A percentile compares a stretch with the other conserved stretches of the same genome.
These are phyloP conservation scores for Penicillium fimorum DNA, from an alignment of 495 filamentous ascomycete genomes.

Conservation along the genomic window DNA sequence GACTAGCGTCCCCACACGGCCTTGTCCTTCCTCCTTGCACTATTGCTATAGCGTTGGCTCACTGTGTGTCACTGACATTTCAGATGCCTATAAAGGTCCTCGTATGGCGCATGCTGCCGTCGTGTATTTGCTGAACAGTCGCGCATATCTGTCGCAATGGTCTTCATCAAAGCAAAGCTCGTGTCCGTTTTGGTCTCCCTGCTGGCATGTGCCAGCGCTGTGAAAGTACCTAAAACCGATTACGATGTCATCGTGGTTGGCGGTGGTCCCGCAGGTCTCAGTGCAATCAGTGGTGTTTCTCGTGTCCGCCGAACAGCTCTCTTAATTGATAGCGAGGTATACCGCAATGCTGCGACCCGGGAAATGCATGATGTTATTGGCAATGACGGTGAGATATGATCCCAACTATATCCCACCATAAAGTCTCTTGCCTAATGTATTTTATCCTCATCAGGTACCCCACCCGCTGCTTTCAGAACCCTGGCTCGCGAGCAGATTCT, in stretches of 20 bases:
- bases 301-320: constrained; percentile 52
- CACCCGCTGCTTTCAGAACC: constrained; percentile 50
- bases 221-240: constrained; percentile 25
- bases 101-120: neutral
- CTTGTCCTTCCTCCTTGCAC: neutral
- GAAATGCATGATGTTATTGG: constrained; percentile 61
- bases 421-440: neutral
- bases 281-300: constrained; percentile 52
- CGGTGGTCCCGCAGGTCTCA: constrained; percentile 38
- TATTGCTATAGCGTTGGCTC: neutral
- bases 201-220: constrained; percentile 15
- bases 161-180: constrained; percentile 1
- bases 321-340: constrained; percentile 54
- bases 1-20: neutral
- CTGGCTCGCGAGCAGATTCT: constrained; percentile 52
- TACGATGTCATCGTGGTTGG: constrained; percentile 41
- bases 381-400: constrained; percentile 47
- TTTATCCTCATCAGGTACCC: constrained; percentile 38
- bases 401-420: neutral
- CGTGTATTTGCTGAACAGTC: neutral
- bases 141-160: neutral
- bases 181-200: constrained; percentile 22
- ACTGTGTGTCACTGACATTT: neutral
- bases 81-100: constrained; percentile 2
- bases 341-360: constrained; percentile 54